These are phyloP conservation scores for Serendipita indica DNA, from an alignment of 768 basidiomycete species.

Conservation along the genomic window DNA sequence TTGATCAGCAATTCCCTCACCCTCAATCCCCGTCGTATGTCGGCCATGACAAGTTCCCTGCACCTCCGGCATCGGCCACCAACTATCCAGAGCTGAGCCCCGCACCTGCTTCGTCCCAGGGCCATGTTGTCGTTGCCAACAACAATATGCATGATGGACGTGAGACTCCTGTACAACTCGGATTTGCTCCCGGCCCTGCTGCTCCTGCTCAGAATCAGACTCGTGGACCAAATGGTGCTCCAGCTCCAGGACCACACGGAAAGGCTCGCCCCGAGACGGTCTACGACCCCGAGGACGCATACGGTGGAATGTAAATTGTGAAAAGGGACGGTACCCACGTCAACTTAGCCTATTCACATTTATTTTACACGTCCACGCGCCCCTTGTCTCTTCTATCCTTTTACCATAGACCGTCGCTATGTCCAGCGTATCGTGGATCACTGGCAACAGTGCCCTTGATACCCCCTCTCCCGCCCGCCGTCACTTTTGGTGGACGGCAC, in stretches of 20 bases:
- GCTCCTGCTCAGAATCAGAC: slow-evolving; percentile 13
- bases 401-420: not conserved
- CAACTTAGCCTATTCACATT: not conserved
- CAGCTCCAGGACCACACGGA: slow-evolving; percentile 13
- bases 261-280: slow-evolving; percentile 34
- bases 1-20: slow-evolving; percentile 10
- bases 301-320: slow-evolving; percentile 44
- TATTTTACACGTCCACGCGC: not conserved
- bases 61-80: slow-evolving; percentile 33
- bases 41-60: slow-evolving; percentile 10
- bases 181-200: slow-evolving; percentile 13
- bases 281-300: slow-evolving; percentile 54
- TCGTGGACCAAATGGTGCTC: slow-evolving; percentile 12
- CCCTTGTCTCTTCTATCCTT: not conserved
- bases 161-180: slow-evolving; percentile 15
- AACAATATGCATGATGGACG: slow-evolving; percentile 12
- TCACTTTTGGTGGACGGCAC: too few species aligned
- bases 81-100: slow-evolving; percentile 43
- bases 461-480: not conserved
- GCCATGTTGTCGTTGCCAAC: slow-evolving; percentile 7
- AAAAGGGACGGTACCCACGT: not conserved
- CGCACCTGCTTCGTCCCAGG: not conserved
- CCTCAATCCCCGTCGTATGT: slow-evolving; percentile 2
- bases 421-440: not conserved
- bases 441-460: not conserved